These are phyloP conservation scores for Emmonsia crescens DNA, from an alignment of 2,329 filamentous ascomycete species.

Conservation along the genomic window DNA sequence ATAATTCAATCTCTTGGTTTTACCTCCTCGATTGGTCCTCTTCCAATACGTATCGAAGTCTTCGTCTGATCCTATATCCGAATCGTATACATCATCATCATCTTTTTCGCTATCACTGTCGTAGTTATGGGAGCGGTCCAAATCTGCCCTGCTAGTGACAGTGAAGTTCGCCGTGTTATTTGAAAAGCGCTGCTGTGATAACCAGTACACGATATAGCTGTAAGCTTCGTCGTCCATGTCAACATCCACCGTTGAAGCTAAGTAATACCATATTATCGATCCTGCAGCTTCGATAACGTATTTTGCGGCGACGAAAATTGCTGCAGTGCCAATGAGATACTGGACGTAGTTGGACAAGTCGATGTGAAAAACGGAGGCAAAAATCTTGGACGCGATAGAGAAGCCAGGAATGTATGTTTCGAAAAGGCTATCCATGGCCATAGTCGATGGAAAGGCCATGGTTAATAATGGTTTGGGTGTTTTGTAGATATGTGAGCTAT, in stretches of 20 bases:
- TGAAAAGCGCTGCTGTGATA: slow-evolving; percentile 52
- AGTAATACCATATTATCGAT: slow-evolving; percentile 41
- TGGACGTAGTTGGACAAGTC: slow-evolving; percentile 55
- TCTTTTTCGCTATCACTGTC: slow-evolving; percentile 20
- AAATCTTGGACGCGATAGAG: no score
- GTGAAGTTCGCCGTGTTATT: slow-evolving; percentile 51
- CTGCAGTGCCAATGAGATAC: slow-evolving; percentile 37
- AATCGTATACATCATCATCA: slow-evolving; percentile 39
- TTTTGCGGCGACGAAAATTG: neutral
- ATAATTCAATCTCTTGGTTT: slow-evolving; percentile 36
- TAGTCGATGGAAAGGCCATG: no score
- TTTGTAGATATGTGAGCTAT: no score
- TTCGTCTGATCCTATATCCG: slow-evolving; percentile 21
- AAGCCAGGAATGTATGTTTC: slow-evolving; percentile 59
- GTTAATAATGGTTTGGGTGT: no score
- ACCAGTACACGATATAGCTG: slow-evolving; percentile 61
- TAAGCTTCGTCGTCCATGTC: slow-evolving; percentile 64
- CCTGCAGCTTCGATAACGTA: neutral
- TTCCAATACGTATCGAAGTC: slow-evolving; percentile 32
- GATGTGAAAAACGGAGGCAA: no score
- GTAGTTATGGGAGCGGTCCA: no score
- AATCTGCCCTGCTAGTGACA: slow-evolving; percentile 51
- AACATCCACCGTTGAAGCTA: slow-evolving; percentile 57
- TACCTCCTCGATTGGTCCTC: slow-evolving; percentile 28
- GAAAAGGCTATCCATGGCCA: no score